phyloP scores from a whole-genome alignment of 2,329 filamentous ascomycete genomes.

The Leptographium wingfieldii region DNA sequence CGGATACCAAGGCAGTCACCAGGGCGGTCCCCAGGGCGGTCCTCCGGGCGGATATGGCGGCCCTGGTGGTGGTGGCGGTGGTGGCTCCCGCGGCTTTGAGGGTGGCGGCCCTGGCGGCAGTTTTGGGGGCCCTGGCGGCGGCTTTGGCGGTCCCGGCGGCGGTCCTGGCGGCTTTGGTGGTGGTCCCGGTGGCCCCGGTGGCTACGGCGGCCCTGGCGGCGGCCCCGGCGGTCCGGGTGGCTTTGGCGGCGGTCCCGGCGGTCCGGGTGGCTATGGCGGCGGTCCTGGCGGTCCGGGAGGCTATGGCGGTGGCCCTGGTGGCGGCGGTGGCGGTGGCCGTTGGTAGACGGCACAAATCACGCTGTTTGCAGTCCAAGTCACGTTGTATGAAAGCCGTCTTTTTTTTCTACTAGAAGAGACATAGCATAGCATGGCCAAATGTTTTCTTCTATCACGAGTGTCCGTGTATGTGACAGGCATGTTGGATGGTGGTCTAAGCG shows the following conservation, averaged over 20 bases:
- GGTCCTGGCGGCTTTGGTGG: neutral
- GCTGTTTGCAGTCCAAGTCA: neutral
- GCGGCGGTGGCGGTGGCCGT: neutral
- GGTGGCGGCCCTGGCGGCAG: neutral
- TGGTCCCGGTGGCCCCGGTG: constrained; percentile 1
- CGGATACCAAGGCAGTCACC: neutral
- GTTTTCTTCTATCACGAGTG: neutral
- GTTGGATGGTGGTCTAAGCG: neutral
- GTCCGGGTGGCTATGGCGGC: neutral
- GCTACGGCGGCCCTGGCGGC: neutral
- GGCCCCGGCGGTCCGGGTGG: neutral
- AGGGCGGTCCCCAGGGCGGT: neutral
- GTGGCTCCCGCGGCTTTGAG: neutral
- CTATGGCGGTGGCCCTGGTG: neutral
- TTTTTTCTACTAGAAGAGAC: neutral
- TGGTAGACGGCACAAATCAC: neutral
- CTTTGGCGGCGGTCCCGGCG: neutral
- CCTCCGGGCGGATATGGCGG: constrained; percentile 1
- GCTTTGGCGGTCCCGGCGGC: neutral
- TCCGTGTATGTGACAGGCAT: constrained; percentile 2
- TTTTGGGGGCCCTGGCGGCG: neutral
- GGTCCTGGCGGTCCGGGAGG: neutral
- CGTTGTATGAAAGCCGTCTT: neutral
- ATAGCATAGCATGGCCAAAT: neutral
- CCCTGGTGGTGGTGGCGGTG: neutral